Percentiles rank a stretch among this genome's conserved stretches.
Conservation (phyloP, 2,329 filamentous ascomycete species). For the Penicillium digitatum region DNA sequence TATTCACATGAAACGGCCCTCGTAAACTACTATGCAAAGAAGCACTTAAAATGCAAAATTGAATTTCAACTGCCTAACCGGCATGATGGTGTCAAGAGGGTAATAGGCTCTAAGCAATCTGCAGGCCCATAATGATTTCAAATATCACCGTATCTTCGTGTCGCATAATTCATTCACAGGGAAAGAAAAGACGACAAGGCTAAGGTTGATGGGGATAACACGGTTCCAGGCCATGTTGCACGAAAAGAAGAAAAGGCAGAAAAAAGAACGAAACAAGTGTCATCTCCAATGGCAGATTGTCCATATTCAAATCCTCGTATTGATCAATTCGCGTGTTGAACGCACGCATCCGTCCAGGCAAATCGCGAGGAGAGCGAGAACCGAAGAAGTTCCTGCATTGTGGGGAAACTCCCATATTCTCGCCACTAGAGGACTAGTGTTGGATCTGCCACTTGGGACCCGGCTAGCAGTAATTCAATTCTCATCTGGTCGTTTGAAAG, state of each 20-base stretch:
- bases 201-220: slow-evolving; percentile 2
- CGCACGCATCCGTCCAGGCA: slow-evolving; percentile 8
- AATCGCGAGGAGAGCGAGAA: not conserved
- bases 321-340: slow-evolving; percentile 20
- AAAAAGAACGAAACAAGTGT: slow-evolving; percentile 7
- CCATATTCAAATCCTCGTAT: not conserved
- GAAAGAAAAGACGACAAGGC: slow-evolving; percentile 2
- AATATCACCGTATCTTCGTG: not conserved
- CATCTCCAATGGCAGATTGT: slow-evolving; percentile 3
- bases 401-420: not conserved
- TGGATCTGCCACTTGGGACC: not conserved
- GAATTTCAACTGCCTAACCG: slow-evolving; percentile 8
- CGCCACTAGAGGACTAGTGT: slow-evolving; percentile 1
- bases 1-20: not conserved
- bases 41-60: slow-evolving; percentile 2
- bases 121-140: not conserved
- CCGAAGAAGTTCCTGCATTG: not conserved
- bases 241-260: slow-evolving; percentile 13
- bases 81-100: not conserved
- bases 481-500: not conserved
- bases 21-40: slow-evolving; percentile 13
- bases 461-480: slow-evolving; percentile 3
- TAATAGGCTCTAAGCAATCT: not conserved
- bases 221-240: slow-evolving; percentile 2
- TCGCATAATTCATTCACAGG: not conserved